Evolutionary conservation across 345 rosid genomes (phyloP).

Genomic region (Punica granatum): DNA sequence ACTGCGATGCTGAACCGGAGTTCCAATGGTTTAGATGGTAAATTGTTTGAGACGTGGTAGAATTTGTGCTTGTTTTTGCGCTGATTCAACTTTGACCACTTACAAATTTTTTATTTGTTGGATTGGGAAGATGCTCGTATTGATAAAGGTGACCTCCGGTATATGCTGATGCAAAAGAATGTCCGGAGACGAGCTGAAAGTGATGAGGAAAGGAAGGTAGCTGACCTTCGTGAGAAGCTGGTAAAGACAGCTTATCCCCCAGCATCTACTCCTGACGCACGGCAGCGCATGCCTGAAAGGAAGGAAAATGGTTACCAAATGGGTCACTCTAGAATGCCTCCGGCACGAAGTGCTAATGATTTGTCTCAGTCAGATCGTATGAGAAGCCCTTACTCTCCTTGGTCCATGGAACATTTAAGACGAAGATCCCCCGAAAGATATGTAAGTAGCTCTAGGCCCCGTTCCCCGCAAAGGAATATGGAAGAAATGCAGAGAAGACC

Average conservation of each 20-base stretch:
- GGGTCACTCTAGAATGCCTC: constrained; percentile 30
- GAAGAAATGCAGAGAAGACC: constrained; percentile 46
- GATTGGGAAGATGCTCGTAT: constrained; percentile 45
- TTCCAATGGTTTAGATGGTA: constrained; percentile 42
- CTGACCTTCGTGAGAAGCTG: constrained; percentile 78
- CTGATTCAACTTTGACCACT: neutral
- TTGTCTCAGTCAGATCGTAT: constrained; percentile 39
- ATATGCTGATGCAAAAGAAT: constrained; percentile 68
- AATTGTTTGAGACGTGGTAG: neutral
- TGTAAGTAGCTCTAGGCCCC: constrained; percentile 46
- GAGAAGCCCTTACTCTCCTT: constrained; percentile 49
- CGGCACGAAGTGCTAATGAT: constrained; percentile 42
- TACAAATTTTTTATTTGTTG: constrained; percentile 6
- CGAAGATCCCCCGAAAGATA: constrained; percentile 63
- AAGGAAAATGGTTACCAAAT: constrained; percentile 29
- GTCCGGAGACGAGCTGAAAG: constrained; percentile 36
- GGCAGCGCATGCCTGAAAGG: constrained; percentile 36
- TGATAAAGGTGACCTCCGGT: constrained; percentile 70
- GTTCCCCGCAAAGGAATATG: constrained; percentile 47
- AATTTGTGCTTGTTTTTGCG: constrained; percentile 7
- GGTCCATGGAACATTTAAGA: constrained; percentile 62
- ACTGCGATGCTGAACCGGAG: constrained; percentile 24
- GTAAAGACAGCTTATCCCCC: constrained; percentile 47
- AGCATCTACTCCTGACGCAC: constrained; percentile 22
- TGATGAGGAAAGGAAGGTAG: constrained; percentile 31